Base-by-base conservation (phyloP, 768 basidiomycete genomes). In the Galerina marginata region DNA sequence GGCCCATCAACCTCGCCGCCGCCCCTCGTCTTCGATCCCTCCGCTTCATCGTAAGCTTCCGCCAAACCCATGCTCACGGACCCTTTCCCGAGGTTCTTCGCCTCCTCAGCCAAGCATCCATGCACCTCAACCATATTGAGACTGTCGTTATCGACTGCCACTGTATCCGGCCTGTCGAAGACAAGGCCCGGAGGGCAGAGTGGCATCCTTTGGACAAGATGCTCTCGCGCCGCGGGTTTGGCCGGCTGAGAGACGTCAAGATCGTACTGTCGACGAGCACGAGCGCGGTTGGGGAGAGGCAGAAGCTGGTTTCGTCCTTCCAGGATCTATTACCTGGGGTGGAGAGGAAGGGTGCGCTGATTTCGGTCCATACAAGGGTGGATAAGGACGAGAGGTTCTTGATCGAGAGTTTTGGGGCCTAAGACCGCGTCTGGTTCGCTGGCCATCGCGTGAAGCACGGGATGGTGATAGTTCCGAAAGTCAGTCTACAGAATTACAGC, bases 151-250 rank as follows among this genome's bases (percentile, higher is more conserved):
- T 69, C 9, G 68, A 67, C n/a, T 63, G 61, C 25, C 65, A 69
- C 49, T 67, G 63, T 38, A 55, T 67, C 36, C 49, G 65, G 2
- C 45, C 33, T 16, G 58, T 61, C 9, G 47, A 54, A 7, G 48
- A 62, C 2, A 54, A 56, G n/a, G 10, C 36, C 16, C 62, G 59
- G 12, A 40, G 43, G 10, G 45, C 62, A 1, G 65, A 63, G 42
- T 69, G 68, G 68, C 51, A 54, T 7, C 61, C 68, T 6, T 23
- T 69, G 14, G 68, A 69, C 52, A 58, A 62, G 14, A 36, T 63
- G 1, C 62, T 69, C 12, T 48, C 56, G 6, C 56, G 43, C 15
- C 29, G 48, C 2, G 50, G 55, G 2, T 67, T 65, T 33, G 58
- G 42, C 3, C 14, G 14, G 4, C 40, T 69, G 25, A 63, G 59